Percentiles rank a stretch among this genome's conserved stretches.
Conservation (phyloP, 768 basidiomycete genomes). For the Russula vinacea region DNA sequence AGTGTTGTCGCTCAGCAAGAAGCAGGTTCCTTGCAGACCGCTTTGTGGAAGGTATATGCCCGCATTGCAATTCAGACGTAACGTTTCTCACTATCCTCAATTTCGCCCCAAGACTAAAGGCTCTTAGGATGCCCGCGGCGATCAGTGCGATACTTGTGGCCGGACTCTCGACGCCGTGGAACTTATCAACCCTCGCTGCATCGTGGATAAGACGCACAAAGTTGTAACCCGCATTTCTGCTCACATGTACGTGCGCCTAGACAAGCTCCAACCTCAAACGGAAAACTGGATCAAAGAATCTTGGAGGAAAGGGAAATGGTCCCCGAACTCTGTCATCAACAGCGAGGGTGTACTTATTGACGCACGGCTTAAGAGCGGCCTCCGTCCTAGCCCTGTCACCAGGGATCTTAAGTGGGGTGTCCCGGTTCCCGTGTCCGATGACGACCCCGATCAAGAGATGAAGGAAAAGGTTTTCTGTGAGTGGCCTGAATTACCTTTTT, state of each 20-base stretch:
- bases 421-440: constrained; percentile 72
- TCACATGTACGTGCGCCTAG: constrained; percentile 90
- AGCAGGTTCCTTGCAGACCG: constrained; percentile 90
- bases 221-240: constrained; percentile 74
- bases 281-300: constrained; percentile 87
- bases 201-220: constrained; percentile 75
- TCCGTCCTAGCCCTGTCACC: constrained; percentile 88
- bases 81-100: background rate
- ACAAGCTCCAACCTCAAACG: constrained; percentile 73
- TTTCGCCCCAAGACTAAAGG: background rate
- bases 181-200: constrained; percentile 91
- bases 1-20: constrained; percentile 24
- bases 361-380: constrained; percentile 77
- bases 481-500: constrained; percentile 36
- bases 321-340: constrained; percentile 87
- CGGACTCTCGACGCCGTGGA: constrained; percentile 92
- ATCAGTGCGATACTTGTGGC: constrained; percentile 94
- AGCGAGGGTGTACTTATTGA: constrained; percentile 85
- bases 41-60: constrained; percentile 97
- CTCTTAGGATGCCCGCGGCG: constrained; percentile 86
- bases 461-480: constrained; percentile 91
- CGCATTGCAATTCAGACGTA: constrained; percentile 84
- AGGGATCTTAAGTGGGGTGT: constrained; percentile 97
- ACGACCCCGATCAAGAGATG: constrained; percentile 80
- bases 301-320: constrained; percentile 85